Evolutionary conservation across 768 basidiomycete species (phyloP).

Genomic region (Psilocybe cubensis): DNA sequence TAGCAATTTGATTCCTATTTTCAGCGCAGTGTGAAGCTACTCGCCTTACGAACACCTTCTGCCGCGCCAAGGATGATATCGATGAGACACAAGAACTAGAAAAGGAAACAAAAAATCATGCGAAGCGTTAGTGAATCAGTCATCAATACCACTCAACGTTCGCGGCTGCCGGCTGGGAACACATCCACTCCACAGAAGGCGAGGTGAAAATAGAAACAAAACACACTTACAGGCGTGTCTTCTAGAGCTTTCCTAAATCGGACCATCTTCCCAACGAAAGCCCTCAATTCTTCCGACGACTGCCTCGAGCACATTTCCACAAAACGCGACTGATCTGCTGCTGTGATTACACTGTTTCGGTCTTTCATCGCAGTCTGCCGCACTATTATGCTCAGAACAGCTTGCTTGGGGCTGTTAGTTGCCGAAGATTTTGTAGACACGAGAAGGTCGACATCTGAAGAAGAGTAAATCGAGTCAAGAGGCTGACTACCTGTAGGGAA

Average conservation of each 20-base stretch:
- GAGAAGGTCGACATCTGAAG: slow-evolving; percentile 18
- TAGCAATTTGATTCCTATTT: neutral
- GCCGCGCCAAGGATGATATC: slow-evolving; percentile 22
- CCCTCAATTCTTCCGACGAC: slow-evolving; percentile 16
- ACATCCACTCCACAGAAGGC: too few species aligned
- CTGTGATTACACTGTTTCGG: slow-evolving; percentile 18
- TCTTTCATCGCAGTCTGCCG: slow-evolving; percentile 17
- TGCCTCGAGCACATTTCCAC: slow-evolving; percentile 20
- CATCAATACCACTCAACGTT: neutral
- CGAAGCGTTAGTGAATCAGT: too few species aligned
- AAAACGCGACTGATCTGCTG: slow-evolving; percentile 15
- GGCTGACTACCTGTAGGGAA: neutral
- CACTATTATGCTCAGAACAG: slow-evolving; percentile 12
- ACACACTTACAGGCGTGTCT: slow-evolving; percentile 14
- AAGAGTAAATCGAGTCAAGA: neutral
- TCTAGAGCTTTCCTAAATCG: slow-evolving; percentile 14
- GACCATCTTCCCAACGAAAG: slow-evolving; percentile 11
- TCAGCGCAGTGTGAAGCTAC: neutral
- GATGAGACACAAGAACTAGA: slow-evolving; percentile 20
- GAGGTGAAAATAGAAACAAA: neutral
- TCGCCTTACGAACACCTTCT: slow-evolving; percentile 20
- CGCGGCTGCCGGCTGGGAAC: neutral
- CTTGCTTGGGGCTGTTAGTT: neutral
- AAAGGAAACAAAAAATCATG: neutral
- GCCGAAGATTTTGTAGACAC: slow-evolving; percentile 11